These are phyloP conservation scores for Quercus wislizeni DNA, from an alignment of 306 rosid species.

Conservation along the genomic window DNA sequence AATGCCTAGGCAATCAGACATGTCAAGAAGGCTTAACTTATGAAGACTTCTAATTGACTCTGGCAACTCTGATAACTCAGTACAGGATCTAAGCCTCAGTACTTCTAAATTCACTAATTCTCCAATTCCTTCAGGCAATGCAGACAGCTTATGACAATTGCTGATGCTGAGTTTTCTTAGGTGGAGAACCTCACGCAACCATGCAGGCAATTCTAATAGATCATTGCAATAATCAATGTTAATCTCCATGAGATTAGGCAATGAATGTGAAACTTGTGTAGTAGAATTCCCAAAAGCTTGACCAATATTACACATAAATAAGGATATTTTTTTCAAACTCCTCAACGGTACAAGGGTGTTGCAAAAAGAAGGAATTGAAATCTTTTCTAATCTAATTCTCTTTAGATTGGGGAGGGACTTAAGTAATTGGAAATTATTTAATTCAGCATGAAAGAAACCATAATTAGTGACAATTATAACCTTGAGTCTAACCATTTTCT, in stretches of 20 bases:
- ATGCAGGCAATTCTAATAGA: slow-evolving; percentile 26
- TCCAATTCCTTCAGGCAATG: slow-evolving; percentile 32
- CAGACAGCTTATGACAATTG: slow-evolving; percentile 36
- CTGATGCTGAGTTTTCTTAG: slow-evolving; percentile 36
- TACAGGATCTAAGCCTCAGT: slow-evolving; percentile 38
- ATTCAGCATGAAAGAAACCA: not conserved
- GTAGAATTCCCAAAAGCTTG: slow-evolving; percentile 22
- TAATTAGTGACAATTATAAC: not conserved
- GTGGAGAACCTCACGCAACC: slow-evolving; percentile 15
- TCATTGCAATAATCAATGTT: slow-evolving; percentile 42
- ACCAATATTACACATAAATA: slow-evolving; percentile 38
- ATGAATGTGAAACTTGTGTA: slow-evolving; percentile 19
- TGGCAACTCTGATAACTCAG: slow-evolving; percentile 27
- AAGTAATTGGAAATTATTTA: not conserved
- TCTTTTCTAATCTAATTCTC: not conserved
- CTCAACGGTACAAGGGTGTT: not conserved
- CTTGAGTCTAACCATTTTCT: slow-evolving; percentile 5
- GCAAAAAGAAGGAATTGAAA: slow-evolving; percentile 27
- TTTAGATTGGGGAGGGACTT: not conserved
- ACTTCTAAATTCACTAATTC: slow-evolving; percentile 27
- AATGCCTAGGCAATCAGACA: slow-evolving; percentile 38
- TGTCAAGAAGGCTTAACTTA: slow-evolving; percentile 34
- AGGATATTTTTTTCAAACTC: slow-evolving; percentile 32
- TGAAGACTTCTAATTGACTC: slow-evolving; percentile 22
- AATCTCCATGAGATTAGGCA: slow-evolving; percentile 40